These are phyloP conservation scores for Hypoxylon sp. DNA, from an alignment of 2,329 filamentous ascomycete genomes.

Conservation along the genomic window DNA sequence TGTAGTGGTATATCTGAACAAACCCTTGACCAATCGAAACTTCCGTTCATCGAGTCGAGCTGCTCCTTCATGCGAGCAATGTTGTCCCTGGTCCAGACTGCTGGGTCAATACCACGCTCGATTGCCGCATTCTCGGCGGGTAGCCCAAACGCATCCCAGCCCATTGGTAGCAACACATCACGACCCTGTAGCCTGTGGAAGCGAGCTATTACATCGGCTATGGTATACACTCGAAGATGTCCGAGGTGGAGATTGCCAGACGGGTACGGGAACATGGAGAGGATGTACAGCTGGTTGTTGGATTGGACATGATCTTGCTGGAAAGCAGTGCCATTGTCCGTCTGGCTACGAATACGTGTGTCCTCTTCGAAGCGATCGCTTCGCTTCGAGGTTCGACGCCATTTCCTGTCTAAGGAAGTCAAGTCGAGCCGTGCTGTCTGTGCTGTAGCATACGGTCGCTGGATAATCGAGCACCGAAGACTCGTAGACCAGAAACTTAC, in stretches of 20 bases:
- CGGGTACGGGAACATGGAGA: constrained; percentile 95
- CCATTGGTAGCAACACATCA: constrained; percentile 88
- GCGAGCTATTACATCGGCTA: constrained; percentile 86
- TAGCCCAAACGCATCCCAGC: constrained; percentile 93
- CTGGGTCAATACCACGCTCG: constrained; percentile 83
- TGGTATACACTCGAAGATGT: constrained; percentile 90
- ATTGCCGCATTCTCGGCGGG: constrained; percentile 94
- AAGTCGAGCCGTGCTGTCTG: constrained; percentile 60
- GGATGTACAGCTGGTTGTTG: constrained; percentile 72
- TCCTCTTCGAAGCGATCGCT: constrained; percentile 35
- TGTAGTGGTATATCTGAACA: constrained; percentile 54
- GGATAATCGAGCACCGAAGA: constrained; percentile 25
- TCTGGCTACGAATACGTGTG: background rate
- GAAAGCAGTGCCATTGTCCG: constrained; percentile 13
- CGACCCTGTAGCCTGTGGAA: constrained; percentile 82
- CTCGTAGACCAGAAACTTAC: constrained; percentile 22
- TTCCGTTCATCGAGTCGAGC: constrained; percentile 82
- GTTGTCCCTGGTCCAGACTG: constrained; percentile 83
- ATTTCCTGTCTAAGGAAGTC: constrained; percentile 65
- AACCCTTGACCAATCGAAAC: constrained; percentile 87
- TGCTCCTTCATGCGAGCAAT: constrained; percentile 89
- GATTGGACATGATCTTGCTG: constrained; percentile 38
- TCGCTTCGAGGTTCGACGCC: constrained; percentile 64
- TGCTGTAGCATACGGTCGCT: constrained; percentile 44
- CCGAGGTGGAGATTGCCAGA: constrained; percentile 89